Conservation (phyloP, 176 grass and related monocot genomes). For the Pontederia paniculata region DNA sequence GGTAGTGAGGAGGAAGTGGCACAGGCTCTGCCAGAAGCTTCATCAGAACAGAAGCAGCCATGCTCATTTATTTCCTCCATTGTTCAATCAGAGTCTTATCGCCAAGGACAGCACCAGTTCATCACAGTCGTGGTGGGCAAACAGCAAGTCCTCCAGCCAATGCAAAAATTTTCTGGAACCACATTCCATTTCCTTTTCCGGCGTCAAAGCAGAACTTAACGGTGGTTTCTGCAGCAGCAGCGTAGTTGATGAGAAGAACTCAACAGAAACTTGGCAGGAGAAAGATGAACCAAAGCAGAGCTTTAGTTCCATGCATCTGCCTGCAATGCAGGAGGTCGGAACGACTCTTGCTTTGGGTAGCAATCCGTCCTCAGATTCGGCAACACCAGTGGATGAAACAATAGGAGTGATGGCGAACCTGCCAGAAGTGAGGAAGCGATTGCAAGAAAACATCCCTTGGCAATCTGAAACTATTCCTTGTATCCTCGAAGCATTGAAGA, state of each 20-base stretch:
- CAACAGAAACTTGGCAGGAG: background rate
- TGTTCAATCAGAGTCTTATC: constrained; percentile 3
- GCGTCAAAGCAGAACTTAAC: background rate
- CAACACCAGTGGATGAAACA: constrained; percentile 21
- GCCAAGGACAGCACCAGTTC: constrained; percentile 7
- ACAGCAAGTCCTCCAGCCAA: constrained; percentile 13
- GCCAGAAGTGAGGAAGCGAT: constrained; percentile 35
- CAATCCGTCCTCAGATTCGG: constrained; percentile 42
- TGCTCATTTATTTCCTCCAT: constrained; percentile 19
- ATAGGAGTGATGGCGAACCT: constrained; percentile 11
- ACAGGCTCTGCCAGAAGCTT: constrained; percentile 59
- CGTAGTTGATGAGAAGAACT: background rate
- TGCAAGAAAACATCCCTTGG: constrained; percentile 61
- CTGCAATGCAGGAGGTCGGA: constrained; percentile 21
- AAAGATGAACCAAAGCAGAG: constrained; percentile 1
- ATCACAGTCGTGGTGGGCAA: constrained; percentile 34
- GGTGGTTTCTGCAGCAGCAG: background rate
- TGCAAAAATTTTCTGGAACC: constrained; percentile 24
- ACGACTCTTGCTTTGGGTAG: constrained; percentile 36
- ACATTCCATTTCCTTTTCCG: constrained; percentile 4
- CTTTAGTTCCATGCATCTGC: constrained; percentile 3
- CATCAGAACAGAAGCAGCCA: constrained; percentile 27
- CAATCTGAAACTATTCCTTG: constrained; percentile 27
- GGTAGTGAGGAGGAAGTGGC: constrained; percentile 84
- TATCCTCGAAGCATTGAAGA: constrained; percentile 35